Percentiles rank a stretch among this genome's conserved stretches.
phyloP scores from a whole-genome alignment of 495 filamentous ascomycete species.

The Zalerion maritima region DNA sequence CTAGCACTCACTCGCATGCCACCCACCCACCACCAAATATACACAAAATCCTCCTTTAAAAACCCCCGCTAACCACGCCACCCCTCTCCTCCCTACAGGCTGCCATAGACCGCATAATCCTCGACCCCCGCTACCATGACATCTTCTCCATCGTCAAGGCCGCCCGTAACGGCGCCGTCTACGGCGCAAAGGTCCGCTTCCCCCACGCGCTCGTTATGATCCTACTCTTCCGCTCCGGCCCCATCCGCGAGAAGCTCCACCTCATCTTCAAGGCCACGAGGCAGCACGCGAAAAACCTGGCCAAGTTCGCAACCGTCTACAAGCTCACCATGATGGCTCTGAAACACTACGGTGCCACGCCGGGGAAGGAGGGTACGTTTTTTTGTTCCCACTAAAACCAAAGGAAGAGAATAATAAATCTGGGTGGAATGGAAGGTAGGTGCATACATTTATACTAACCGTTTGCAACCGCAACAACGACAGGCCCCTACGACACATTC shows the following conservation, averaged over 20 bases:
- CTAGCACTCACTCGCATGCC: too few species aligned
- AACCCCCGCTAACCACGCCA: too few species aligned
- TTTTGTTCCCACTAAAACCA: neutral
- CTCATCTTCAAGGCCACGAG: conserved; percentile 75
- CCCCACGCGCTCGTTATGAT: conserved; percentile 97
- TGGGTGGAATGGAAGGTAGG: conserved; percentile 22
- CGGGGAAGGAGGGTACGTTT: conserved; percentile 37
- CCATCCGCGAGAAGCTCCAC: conserved; percentile 60
- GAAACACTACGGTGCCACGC: conserved; percentile 44
- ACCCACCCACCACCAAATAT: too few species aligned
- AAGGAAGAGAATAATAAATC: too few species aligned
- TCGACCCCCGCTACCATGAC: conserved; percentile 72
- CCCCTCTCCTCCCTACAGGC: too few species aligned
- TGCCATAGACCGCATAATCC: conserved; percentile 51
- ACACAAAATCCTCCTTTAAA: too few species aligned
- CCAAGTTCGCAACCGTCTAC: conserved; percentile 79
- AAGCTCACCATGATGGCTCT: conserved; percentile 65
- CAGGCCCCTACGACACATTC: conserved; percentile 65
- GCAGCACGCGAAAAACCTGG: conserved; percentile 82
- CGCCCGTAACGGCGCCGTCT: conserved; percentile 90
- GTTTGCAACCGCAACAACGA: neutral
- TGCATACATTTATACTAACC: neutral
- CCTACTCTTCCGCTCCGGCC: conserved; percentile 83
- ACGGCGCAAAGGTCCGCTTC: conserved; percentile 96
- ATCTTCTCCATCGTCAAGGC: conserved; percentile 73